A percentile compares a stretch with the other conserved stretches of the same genome.
Conservation (phyloP, 129 eudicot genomes). For the Arctium lappa region DNA sequence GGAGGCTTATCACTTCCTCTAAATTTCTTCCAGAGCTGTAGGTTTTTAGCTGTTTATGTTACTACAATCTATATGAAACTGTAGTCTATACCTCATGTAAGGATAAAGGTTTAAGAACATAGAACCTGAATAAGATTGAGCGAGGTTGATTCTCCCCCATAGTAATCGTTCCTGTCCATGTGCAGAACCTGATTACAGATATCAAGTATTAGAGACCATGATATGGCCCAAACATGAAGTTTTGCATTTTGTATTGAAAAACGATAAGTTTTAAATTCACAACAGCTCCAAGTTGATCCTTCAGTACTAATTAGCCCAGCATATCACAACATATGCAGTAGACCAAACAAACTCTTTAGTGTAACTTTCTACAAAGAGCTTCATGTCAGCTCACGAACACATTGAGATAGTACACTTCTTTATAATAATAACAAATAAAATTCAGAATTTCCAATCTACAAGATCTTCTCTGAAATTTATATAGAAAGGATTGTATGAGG, state of each 20-base stretch:
- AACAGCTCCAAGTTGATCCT: neutral
- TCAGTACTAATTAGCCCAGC: neutral
- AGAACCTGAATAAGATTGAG: constrained; percentile 90
- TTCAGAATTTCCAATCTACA: neutral
- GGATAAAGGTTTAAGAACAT: neutral
- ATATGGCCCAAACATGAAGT: neutral
- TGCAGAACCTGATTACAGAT: constrained; percentile 65
- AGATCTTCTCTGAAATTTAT: neutral
- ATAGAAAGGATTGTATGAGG: neutral
- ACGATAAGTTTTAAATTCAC: neutral
- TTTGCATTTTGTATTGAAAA: neutral
- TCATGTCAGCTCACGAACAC: neutral
- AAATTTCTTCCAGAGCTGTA: constrained; percentile 90
- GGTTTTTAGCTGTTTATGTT: neutral
- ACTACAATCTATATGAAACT: constrained; percentile 6
- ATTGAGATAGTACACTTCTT: neutral
- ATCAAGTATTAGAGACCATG: constrained; percentile 7
- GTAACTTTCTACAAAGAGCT: neutral
- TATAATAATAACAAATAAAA: neutral
- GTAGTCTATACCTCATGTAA: neutral
- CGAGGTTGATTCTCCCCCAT: constrained; percentile 97
- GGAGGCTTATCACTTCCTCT: constrained; percentile 97
- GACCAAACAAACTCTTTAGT: neutral
- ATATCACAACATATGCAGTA: neutral
- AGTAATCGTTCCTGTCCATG: constrained; percentile 97